Conservation (phyloP, 1,139 yeast species). For the Zygosaccharomyces pseudobailii region DNA sequence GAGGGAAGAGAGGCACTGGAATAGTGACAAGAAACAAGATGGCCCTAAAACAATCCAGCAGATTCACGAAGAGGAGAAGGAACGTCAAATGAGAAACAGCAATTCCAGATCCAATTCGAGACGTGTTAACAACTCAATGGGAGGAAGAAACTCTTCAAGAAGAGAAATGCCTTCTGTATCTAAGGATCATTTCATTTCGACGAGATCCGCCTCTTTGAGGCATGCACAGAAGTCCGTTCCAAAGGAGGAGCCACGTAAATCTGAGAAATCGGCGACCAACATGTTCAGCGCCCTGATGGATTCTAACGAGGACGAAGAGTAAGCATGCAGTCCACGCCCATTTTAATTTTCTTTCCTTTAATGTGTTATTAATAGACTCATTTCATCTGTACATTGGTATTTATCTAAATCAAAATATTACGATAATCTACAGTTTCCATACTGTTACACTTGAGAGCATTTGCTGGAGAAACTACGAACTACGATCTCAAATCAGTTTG, state of each 20-base stretch:
- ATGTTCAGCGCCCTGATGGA: slow-evolving; percentile 34
- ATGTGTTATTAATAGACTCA: slow-evolving; percentile 7
- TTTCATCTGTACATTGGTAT: slow-evolving; percentile 13
- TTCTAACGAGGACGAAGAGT: slow-evolving; percentile 28
- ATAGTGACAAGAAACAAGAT: slow-evolving; percentile 48
- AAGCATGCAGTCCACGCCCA: slow-evolving; percentile 4
- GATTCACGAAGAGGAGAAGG: slow-evolving; percentile 75
- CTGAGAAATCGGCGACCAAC: slow-evolving; percentile 26
- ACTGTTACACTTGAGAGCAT: background rate
- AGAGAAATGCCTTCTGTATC: slow-evolving; percentile 24
- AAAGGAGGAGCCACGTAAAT: slow-evolving; percentile 29
- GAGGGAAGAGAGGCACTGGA: slow-evolving; percentile 45
- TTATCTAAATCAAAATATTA: slow-evolving; percentile 6
- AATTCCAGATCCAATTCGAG: slow-evolving; percentile 31
- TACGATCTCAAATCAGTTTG: background rate
- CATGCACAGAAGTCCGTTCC: slow-evolving; percentile 24
- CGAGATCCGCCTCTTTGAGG: slow-evolving; percentile 31
- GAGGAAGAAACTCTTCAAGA: slow-evolving; percentile 24
- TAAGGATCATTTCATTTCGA: slow-evolving; percentile 28
- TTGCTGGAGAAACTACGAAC: too few relatives aligned
- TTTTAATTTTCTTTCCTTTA: slow-evolving; percentile 6
- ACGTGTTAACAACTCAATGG: slow-evolving; percentile 27
- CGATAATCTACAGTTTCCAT: background rate
- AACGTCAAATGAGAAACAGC: slow-evolving; percentile 39
- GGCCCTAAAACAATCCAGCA: slow-evolving; percentile 94